Percentiles rank a stretch among this genome's conserved stretches.
phyloP scores from a whole-genome alignment of 257 asterid genomes.

The Eustoma russellianum region DNA sequence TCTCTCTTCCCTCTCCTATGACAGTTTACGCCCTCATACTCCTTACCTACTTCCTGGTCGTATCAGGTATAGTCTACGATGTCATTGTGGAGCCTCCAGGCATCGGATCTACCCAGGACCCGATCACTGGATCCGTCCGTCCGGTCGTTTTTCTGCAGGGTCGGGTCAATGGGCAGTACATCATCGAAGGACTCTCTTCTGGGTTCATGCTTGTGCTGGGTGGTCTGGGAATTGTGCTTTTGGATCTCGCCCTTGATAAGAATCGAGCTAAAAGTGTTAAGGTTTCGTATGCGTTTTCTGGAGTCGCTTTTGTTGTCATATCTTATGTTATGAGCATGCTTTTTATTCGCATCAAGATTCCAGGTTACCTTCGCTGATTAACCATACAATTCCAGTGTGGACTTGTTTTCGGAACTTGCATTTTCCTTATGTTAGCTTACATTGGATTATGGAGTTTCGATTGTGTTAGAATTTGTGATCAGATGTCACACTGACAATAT shows the following conservation, averaged over 20 bases:
- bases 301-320: conserved; percentile 58
- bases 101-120: conserved; percentile 91
- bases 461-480: no score
- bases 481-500: no score
- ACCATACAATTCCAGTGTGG: no score
- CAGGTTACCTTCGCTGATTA: conserved; percentile 63
- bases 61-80: conserved; percentile 89
- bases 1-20: conserved; percentile 93
- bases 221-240: conserved; percentile 70
- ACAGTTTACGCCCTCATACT: conserved; percentile 76
- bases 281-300: conserved; percentile 76
- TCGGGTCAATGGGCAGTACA: conserved; percentile 93
- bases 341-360: conserved; percentile 90
- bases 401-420: no score
- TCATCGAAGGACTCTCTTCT: conserved; percentile 82
- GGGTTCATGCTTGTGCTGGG: conserved; percentile 97
- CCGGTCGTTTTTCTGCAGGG: conserved; percentile 90
- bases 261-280: conserved; percentile 79
- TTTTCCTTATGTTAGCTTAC: no score
- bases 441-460: no score
- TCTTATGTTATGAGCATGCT: conserved; percentile 91
- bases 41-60: conserved; percentile 92
- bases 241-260: conserved; percentile 80
- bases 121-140: conserved; percentile 56
- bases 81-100: conserved; percentile 97